A percentile compares a stretch with the other conserved stretches of the same genome.
Conservation (phyloP, 2,329 filamentous ascomycete species). For the Blastomyces parvus region DNA sequence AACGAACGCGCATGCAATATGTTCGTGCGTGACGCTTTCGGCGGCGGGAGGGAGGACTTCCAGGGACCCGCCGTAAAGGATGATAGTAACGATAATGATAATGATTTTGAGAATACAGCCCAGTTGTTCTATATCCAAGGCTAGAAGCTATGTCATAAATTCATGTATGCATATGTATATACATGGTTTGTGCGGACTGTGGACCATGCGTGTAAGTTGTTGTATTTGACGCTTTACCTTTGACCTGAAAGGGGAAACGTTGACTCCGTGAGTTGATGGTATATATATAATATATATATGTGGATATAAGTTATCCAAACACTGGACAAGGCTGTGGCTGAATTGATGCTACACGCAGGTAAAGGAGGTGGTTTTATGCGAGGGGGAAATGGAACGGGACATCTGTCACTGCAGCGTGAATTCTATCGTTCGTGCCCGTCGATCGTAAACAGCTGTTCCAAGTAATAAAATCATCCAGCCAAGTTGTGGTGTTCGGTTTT, state of each 20-base stretch:
- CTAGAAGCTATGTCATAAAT: background rate
- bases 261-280: background rate
- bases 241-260: background rate
- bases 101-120: background rate
- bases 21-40: background rate
- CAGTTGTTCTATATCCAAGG: background rate
- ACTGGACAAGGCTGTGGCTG: background rate
- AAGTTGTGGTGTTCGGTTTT: background rate
- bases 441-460: background rate
- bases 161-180: background rate
- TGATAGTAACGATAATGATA: background rate
- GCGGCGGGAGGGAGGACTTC: background rate
- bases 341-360: background rate
- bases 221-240: background rate
- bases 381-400: background rate
- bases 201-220: background rate
- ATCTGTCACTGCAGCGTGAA: background rate
- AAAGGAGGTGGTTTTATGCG: background rate
- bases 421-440: background rate
- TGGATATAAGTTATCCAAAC: background rate
- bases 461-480: background rate
- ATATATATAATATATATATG: no score
- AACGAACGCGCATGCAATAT: background rate
- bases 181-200: background rate
- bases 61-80: background rate